Evolutionary conservation across 495 filamentous ascomycete species (phyloP).

Genomic region (Xylaria cubensis): DNA sequence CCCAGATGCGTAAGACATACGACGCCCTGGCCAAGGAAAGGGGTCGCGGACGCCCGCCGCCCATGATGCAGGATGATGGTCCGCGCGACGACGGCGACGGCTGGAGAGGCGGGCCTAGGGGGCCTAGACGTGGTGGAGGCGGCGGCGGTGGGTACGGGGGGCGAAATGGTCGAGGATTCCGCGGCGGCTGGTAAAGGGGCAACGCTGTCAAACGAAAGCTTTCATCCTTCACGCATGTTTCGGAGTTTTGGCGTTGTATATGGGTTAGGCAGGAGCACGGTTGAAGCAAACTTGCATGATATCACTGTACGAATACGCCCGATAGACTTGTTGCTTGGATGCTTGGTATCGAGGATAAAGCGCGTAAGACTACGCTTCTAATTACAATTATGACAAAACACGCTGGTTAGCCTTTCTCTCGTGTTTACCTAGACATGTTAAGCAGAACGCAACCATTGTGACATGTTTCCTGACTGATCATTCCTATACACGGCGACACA

Average conservation of each 20-base stretch:
- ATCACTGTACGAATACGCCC: conserved; percentile 26
- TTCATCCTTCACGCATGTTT: conserved; percentile 28
- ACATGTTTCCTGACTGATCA: not conserved
- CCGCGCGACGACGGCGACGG: conserved; percentile 60
- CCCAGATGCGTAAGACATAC: conserved; percentile 92
- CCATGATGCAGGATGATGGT: conserved; percentile 61
- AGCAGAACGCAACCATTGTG: not conserved
- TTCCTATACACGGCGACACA: not conserved
- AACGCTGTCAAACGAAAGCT: not conserved
- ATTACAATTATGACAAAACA: conserved; percentile 24
- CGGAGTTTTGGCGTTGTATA: conserved; percentile 38
- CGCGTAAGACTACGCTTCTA: conserved; percentile 22
- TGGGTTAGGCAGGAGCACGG: conserved; percentile 26
- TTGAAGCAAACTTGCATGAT: conserved; percentile 26
- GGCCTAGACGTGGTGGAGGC: conserved; percentile 53
- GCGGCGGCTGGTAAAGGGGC: conserved; percentile 50
- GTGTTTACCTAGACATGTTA: not conserved
- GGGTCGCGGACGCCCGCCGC: conserved; percentile 67
- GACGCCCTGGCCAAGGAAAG: conserved; percentile 88
- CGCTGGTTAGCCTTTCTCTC: not conserved
- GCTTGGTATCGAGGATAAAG: not conserved
- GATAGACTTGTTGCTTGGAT: conserved; percentile 22
- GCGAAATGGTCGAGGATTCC: conserved; percentile 50
- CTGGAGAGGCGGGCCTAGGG: conserved; percentile 54
- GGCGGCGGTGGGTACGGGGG: conserved; percentile 36